Evolutionary conservation across 345 rosid genomes (phyloP).

Genomic region (Passiflora organensis): DNA sequence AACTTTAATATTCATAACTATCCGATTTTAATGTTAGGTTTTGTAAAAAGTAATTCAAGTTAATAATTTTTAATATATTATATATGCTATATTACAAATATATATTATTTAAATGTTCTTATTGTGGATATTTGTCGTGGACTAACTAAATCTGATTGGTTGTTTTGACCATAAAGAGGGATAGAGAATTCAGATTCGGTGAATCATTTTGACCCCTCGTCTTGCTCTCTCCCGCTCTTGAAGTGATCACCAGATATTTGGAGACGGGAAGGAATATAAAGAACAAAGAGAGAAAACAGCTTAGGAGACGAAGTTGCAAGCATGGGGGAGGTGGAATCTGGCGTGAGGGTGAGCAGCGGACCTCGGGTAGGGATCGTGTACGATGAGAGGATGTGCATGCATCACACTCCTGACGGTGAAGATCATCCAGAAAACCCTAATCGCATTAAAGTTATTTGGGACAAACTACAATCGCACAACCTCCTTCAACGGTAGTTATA

Average conservation of each 20-base stretch:
- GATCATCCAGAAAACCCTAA: constrained; percentile 71
- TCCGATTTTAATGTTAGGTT: too few species aligned
- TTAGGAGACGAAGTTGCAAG: neutral
- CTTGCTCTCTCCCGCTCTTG: neutral
- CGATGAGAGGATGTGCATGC: constrained; percentile 86
- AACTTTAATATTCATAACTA: too few species aligned
- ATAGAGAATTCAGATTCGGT: too few species aligned
- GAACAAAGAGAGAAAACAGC: too few species aligned
- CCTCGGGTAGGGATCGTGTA: constrained; percentile 65
- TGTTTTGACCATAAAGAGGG: too few species aligned
- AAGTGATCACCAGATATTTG: neutral
- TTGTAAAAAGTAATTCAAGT: too few species aligned
- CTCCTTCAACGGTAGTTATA: constrained; percentile 52
- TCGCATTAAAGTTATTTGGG: constrained; percentile 75
- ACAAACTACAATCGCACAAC: constrained; percentile 51
- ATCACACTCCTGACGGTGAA: constrained; percentile 58
- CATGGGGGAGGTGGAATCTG: constrained; percentile 11
- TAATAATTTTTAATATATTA: too few species aligned
- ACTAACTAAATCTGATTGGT: too few species aligned
- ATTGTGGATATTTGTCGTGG: too few species aligned
- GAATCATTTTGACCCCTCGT: neutral
- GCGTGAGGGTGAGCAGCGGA: constrained; percentile 8
- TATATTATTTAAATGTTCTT: too few species aligned
- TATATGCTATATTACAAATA: too few species aligned
- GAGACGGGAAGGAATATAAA: neutral